A percentile compares a stretch with the other conserved stretches of the same genome.
Evolutionary conservation across 192 early-diverging fungal genomes (phyloP).

Genomic region (Coemansia asiatica): DNA sequence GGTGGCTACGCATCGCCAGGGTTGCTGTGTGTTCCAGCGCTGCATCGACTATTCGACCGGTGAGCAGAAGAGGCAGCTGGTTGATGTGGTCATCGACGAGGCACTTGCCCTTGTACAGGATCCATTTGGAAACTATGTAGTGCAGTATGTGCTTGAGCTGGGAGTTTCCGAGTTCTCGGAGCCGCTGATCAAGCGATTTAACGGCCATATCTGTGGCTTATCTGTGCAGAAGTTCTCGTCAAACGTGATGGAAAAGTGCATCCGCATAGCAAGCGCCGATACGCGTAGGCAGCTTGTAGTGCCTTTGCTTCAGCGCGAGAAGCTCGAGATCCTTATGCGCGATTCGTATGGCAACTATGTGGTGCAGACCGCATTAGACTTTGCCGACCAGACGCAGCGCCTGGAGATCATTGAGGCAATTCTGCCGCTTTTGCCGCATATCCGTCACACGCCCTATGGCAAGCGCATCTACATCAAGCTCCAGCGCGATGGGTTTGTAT

Average conservation of each 20-base stretch:
- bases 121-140: slow-evolving; percentile 90
- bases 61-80: slow-evolving; percentile 73
- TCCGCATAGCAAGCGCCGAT: slow-evolving; percentile 71
- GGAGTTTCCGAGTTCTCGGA: slow-evolving; percentile 67
- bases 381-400: slow-evolving; percentile 71
- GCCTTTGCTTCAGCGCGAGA: slow-evolving; percentile 71
- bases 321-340: slow-evolving; percentile 75
- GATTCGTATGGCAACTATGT: slow-evolving; percentile 92
- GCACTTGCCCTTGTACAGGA: slow-evolving; percentile 81
- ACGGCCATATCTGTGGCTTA: slow-evolving; percentile 71
- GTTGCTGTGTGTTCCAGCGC: slow-evolving; percentile 88
- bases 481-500: slow-evolving; percentile 55
- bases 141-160: slow-evolving; percentile 88
- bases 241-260: slow-evolving; percentile 94
- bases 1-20: slow-evolving; percentile 88
- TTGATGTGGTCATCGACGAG: slow-evolving; percentile 71
- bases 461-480: slow-evolving; percentile 85
- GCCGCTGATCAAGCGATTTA: slow-evolving; percentile 69
- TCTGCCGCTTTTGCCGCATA: slow-evolving; percentile 71
- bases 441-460: slow-evolving; percentile 86
- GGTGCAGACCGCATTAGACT: slow-evolving; percentile 85
- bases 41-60: slow-evolving; percentile 82
- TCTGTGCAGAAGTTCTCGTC: slow-evolving; percentile 91
- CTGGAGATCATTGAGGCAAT: slow-evolving; percentile 76
- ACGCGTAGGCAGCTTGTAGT: slow-evolving; percentile 71